Evolutionary conservation across 495 filamentous ascomycete species (phyloP).

Genomic region (Penicillium turbatum): DNA sequence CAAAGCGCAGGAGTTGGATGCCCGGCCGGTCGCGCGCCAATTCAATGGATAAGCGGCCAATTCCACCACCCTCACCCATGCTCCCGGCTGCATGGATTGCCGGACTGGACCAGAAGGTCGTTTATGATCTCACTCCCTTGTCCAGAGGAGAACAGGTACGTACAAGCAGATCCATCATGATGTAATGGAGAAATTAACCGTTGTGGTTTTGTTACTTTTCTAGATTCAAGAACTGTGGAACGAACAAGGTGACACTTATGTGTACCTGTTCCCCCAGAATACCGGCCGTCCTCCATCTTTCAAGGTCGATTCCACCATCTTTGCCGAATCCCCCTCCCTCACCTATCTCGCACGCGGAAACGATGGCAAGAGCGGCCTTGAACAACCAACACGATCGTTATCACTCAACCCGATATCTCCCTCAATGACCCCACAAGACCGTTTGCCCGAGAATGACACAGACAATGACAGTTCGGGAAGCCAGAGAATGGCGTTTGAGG

Average conservation of each 20-base stretch:
- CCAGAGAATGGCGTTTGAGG: slow-evolving; percentile 42
- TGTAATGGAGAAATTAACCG: background rate
- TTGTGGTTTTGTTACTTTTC: background rate
- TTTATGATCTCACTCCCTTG: slow-evolving; percentile 58
- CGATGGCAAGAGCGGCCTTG: slow-evolving; percentile 39
- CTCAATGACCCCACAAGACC: slow-evolving; percentile 33
- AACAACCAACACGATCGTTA: slow-evolving; percentile 39
- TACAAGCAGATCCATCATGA: background rate
- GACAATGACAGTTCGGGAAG: slow-evolving; percentile 44
- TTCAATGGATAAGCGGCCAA: slow-evolving; percentile 28
- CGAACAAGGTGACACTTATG: slow-evolving; percentile 71
- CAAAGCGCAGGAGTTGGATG: slow-evolving; percentile 53
- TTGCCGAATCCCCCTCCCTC: slow-evolving; percentile 66
- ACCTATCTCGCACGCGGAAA: slow-evolving; percentile 64
- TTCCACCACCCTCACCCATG: background rate
- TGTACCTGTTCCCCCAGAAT: slow-evolving; percentile 73
- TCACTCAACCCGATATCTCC: slow-evolving; percentile 42
- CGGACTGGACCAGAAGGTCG: slow-evolving; percentile 50
- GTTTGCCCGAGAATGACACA: slow-evolving; percentile 29
- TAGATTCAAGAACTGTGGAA: slow-evolving; percentile 89
- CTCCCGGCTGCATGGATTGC: slow-evolving; percentile 58
- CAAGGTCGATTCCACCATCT: slow-evolving; percentile 65
- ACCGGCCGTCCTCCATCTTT: slow-evolving; percentile 70
- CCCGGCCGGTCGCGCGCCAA: slow-evolving; percentile 42
- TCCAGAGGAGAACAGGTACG: slow-evolving; percentile 57